Evolutionary conservation across 2,329 filamentous ascomycete species (phyloP), one percentile per base, ranked within the genome.

Genomic region (Penicillium sp.): DNA sequence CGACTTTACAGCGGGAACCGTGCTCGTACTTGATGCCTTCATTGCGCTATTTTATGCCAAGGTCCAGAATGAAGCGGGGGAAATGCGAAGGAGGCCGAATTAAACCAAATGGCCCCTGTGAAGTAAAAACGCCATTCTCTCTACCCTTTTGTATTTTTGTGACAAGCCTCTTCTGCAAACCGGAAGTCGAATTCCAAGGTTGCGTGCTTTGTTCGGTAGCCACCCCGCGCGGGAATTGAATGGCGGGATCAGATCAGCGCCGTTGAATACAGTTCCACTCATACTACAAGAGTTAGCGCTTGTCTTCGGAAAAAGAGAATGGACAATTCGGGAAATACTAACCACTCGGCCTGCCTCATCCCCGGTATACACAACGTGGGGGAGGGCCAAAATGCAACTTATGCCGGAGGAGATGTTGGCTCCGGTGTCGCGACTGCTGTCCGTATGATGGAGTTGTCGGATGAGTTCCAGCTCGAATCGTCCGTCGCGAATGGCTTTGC

Each of bases 321-420:
- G 22, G 14, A 41, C 50, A 45, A 46, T 8, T 22, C 14, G 25
- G 20, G 44, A 36, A 51, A 45, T 53, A 83, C 86, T 82, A 68
- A 94, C 89, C 72, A 99, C 92, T 77, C 86, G 81, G 27, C 94
- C 94, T 57, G 91, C 88, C 58, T 97, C 94, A 74, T 97, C 94
- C 3, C 92, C 94, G 0, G 92, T 96, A 72, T 96, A 97, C 9
- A 97, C 85, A 55, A 87, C 81, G 56, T 87, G 86, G 47, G 89
- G 84, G 81, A 92, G 88, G 2, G 92, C 88, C 50, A 89, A 79
- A 46, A 99, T 88, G 67, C 89, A 95, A 33, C 89, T 95, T 54
- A 97, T 92, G 0, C 87, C 86, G 2, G 87, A 86, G 36, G 62
- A 67, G 51, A 76, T 77, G 56, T 80, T 81, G 31, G 70, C 62